phyloP scores from a whole-genome alignment of 352 stramenopile species.

The Phytopythium montanum region DNA sequence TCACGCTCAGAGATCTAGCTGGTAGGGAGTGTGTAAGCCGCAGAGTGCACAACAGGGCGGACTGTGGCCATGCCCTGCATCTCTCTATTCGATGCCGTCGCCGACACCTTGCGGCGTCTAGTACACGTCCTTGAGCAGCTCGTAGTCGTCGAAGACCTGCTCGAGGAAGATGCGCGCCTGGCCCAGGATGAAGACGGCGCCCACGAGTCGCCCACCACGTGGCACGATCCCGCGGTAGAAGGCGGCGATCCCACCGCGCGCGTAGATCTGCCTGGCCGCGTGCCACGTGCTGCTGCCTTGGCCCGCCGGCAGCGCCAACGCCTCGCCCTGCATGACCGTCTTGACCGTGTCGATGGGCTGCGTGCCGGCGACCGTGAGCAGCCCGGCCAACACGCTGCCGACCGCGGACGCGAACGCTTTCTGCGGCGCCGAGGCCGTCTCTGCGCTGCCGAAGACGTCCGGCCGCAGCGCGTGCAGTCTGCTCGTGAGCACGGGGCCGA shows the following conservation, averaged over 20 bases:
- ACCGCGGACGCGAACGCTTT: conserved; percentile 54
- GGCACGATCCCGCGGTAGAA: conserved; percentile 77
- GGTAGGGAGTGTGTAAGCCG: background rate
- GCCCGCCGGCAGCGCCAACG: conserved; percentile 35
- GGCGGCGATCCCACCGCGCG: conserved; percentile 35
- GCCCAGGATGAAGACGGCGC: conserved; percentile 80
- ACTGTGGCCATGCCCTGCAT: too few species aligned
- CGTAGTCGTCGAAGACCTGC: conserved; percentile 63
- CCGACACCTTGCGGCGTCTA: background rate
- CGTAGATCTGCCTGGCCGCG: conserved; percentile 41
- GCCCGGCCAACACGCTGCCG: conserved; percentile 65
- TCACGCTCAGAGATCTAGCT: background rate
- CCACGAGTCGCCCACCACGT: conserved; percentile 73
- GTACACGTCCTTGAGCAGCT: conserved; percentile 34
- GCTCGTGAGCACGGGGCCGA: conserved; percentile 63
- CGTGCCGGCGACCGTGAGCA: conserved; percentile 71
- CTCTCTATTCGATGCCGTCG: background rate
- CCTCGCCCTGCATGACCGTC: conserved; percentile 83
- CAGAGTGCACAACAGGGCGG: background rate
- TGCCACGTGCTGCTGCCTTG: conserved; percentile 37
- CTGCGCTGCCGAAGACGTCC: conserved; percentile 41
- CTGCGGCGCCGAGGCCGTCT: conserved; percentile 55
- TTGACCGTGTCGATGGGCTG: conserved; percentile 85
- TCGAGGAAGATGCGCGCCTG: conserved; percentile 69
- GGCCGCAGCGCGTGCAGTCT: conserved; percentile 56